These are phyloP conservation scores for Stylonectria norvegica DNA, from an alignment of 2,329 filamentous ascomycete species.

Conservation along the genomic window DNA sequence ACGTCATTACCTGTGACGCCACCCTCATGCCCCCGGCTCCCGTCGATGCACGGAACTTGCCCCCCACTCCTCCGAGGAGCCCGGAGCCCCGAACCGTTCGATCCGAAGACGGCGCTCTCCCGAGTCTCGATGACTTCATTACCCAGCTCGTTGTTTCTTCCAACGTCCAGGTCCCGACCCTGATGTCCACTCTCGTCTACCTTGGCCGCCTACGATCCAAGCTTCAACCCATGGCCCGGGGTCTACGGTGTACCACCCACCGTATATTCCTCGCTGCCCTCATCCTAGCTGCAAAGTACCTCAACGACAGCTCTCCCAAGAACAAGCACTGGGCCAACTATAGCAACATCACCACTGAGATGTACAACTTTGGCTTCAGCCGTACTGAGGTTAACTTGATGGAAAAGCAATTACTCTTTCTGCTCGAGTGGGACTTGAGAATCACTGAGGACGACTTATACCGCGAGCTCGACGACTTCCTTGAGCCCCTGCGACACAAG, in stretches of 20 bases:
- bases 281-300: conserved; percentile 89
- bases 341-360: conserved; percentile 67
- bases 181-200: conserved; percentile 97
- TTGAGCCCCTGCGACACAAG: conserved; percentile 73
- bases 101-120: conserved; percentile 56
- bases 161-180: conserved; percentile 93
- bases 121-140: conserved; percentile 87
- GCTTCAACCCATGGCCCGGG: conserved; percentile 91
- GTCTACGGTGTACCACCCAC: conserved; percentile 93
- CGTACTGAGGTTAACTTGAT: conserved; percentile 97
- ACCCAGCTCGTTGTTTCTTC: conserved; percentile 84
- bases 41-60: conserved; percentile 31
- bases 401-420: conserved; percentile 96
- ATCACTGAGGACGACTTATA: conserved; percentile 85
- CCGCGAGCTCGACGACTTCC: conserved; percentile 80
- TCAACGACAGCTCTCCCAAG: conserved; percentile 98
- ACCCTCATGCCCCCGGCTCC: conserved; percentile 49
- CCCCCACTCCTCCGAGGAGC: conserved; percentile 51
- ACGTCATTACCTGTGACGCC: conserved; percentile 77
- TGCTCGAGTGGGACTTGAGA: conserved; percentile 90
- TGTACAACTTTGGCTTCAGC: conserved; percentile 79
- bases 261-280: conserved; percentile 91
- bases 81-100: conserved; percentile 46
- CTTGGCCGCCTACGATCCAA: conserved; percentile 77
- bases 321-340: conserved; percentile 99